Base-by-base conservation (phyloP, 1,284 basidiomycete species). In the Sporisorium exsertum region DNA sequence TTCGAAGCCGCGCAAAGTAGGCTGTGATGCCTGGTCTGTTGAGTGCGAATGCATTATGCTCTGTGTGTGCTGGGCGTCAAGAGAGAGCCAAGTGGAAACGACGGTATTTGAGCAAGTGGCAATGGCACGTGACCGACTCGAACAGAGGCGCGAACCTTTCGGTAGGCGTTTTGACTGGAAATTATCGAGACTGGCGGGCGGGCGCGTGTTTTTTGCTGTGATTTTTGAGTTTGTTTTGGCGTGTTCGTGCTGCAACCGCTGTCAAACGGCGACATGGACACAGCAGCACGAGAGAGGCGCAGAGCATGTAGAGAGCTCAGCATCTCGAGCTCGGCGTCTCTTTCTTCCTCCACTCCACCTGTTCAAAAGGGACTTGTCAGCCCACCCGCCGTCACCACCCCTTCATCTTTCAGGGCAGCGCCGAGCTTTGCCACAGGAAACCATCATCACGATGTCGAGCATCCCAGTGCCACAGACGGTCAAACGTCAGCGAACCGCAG, bases 401-500 rank as follows among this genome's bases (percentile, higher is more conserved):
- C 45, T 46, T 46, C 43, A 13, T 46, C 40, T 26, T 49, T n/a
- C n/a, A n/a, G 26, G 5, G 7, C n/a, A n/a, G n/a, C n/a, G n/a
- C n/a, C n/a, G n/a, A n/a, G n/a, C n/a, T n/a, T n/a, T n/a, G 26
- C 47, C 10, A 29, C n/a, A 15, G 5, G 24, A 32, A 12, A 13
- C 20, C 26, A 29, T n/a, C 26, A n/a, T 12, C 50, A 53, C 22
- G 32, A 73, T 77, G 70, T 77, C 74, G 15, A 67, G 66, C 47
- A 77, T 77, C 26, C 74, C 74, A 24, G 66, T 77, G 20, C 74
- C 74, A 35, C 74, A 77, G 59, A 65, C 74, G 15, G 70, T 69
- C 43, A 77, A 77, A 22, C 70, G 74, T 43, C 74, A 73, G 35
- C 70, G 70, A 33, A 58, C 69, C 13, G 46, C 61, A 8, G 69